These are phyloP conservation scores for Exophiala sideris DNA, from an alignment of 2,329 filamentous ascomycete species.

Conservation along the genomic window DNA sequence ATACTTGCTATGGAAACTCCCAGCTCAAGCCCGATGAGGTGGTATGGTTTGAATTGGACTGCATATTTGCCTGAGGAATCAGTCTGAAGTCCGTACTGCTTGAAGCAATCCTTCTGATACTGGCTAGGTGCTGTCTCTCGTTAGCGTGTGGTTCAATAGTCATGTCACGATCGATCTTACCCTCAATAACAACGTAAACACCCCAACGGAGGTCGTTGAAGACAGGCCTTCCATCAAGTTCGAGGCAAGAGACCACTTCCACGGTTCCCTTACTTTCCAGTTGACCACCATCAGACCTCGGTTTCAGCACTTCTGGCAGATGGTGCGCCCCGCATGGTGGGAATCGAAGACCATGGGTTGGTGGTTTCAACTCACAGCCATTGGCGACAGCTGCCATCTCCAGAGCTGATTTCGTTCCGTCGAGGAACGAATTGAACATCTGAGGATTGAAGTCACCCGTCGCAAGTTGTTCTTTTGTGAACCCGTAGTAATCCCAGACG, in stretches of 20 bases:
- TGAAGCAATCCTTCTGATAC: slow-evolving; percentile 52
- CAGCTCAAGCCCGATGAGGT: slow-evolving; percentile 48
- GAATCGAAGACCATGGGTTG: slow-evolving; percentile 41
- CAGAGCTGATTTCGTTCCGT: slow-evolving; percentile 48
- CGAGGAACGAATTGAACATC: slow-evolving; percentile 50
- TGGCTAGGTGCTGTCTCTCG: slow-evolving; percentile 46
- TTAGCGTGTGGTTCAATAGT: slow-evolving; percentile 39
- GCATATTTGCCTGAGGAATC: slow-evolving; percentile 43
- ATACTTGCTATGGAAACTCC: slow-evolving; percentile 45
- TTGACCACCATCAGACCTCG: slow-evolving; percentile 41
- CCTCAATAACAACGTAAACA: slow-evolving; percentile 47
- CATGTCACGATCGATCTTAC: slow-evolving; percentile 37
- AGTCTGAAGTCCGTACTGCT: slow-evolving; percentile 49
- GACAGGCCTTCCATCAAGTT: slow-evolving; percentile 42
- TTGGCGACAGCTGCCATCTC: slow-evolving; percentile 52
- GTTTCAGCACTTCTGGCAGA: slow-evolving; percentile 42
- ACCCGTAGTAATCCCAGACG: slow-evolving; percentile 47
- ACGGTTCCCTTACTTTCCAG: slow-evolving; percentile 43
- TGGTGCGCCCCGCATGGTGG: slow-evolving; percentile 45
- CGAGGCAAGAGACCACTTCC: slow-evolving; percentile 46
- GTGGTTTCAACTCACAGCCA: slow-evolving; percentile 42
- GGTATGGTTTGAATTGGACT: slow-evolving; percentile 48
- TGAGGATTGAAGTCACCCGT: slow-evolving; percentile 46
- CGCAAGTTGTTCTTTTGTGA: slow-evolving; percentile 44
- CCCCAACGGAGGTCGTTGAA: slow-evolving; percentile 44